A percentile compares a stretch with the other conserved stretches of the same genome.
Evolutionary conservation across 1,139 yeast genomes (phyloP).

Genomic region (Geotrichum carabidarum): DNA sequence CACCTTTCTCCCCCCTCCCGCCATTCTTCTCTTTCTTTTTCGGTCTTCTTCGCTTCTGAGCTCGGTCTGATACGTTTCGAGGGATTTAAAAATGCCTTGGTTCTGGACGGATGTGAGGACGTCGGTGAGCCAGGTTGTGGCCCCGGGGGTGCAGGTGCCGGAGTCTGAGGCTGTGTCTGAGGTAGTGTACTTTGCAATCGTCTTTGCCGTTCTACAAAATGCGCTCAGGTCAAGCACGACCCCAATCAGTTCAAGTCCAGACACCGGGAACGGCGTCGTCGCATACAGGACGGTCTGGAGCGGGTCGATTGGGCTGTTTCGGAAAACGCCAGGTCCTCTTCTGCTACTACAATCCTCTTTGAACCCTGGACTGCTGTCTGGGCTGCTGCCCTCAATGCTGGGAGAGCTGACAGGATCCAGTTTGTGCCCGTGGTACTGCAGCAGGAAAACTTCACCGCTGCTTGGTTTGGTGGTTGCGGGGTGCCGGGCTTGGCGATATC

Average conservation of each 20-base stretch:
- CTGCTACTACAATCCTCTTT: not conserved
- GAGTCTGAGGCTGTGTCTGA: too few species aligned
- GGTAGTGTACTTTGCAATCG: constrained; percentile 10
- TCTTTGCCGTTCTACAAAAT: constrained; percentile 2
- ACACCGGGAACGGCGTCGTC: not conserved
- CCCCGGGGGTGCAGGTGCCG: constrained; percentile 1
- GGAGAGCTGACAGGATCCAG: too few species aligned
- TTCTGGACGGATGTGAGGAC: not conserved
- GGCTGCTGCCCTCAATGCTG: not conserved
- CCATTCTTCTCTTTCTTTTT: not conserved
- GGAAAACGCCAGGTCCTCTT: not conserved
- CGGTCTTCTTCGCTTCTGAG: not conserved
- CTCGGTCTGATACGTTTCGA: constrained; percentile 1
- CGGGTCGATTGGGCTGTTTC: not conserved
- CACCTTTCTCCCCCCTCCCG: not conserved
- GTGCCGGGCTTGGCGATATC: not conserved
- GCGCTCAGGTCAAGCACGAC: not conserved
- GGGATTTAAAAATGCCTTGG: constrained; percentile 4
- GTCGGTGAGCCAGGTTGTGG: constrained; percentile 4
- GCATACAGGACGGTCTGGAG: not conserved
- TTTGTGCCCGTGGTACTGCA: constrained; percentile 13
- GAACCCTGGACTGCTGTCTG: not conserved
- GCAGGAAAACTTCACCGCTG: not conserved
- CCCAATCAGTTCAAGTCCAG: constrained; percentile 2
- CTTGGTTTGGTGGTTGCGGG: too few species aligned